Base-by-base conservation (phyloP, 2,329 filamentous ascomycete species). In the Fusarium sp. region DNA sequence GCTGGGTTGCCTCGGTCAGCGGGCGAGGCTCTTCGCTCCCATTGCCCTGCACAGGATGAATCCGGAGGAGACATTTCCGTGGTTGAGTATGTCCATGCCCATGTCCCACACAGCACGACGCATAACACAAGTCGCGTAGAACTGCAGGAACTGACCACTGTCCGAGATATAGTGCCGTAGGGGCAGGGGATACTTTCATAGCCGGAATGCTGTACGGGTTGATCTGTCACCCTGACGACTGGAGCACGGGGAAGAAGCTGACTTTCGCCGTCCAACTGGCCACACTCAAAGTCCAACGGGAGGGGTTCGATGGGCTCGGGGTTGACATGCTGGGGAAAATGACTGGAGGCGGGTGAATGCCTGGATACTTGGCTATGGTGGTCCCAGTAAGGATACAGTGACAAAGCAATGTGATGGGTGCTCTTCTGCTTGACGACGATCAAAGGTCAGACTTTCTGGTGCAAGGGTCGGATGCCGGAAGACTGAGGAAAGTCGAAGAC, bases 161-260 rank as follows among this genome's bases (percentile, higher is more conserved):
- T 61, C 59, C 63, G 73, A 64, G 49, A 59, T 73, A 77, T 77
- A 92, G 91, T 77, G 86, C 90, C 8, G 86, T 93, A 66, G 92
- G 91, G 58, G 91, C 91, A 45, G 92, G 92, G 71, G 92, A 94
- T 76, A 93, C 91, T 0, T 94, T 94, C 75, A 88, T 91, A 69
- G 91, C 91, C 34, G 91, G 90, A 63, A 88, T 92, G 78, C 80
- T 94, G 51, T 92, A 90, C 79, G 85, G 83, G 38, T 78, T 92
- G 66, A 79, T 86, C 60, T 86, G 83, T 75, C 84, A 84, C 68
- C 71, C 75, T 45, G 74, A 79, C 11, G 80, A 85, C 68, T 90
- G 87, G 87, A 77, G 80, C 71, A 74, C 84, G 49, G 71, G 79
- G 53, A 77, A 79, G 60, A 87, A 84, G 73, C 77, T 92, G 65